Evolutionary conservation across 2,329 filamentous ascomycete species (phyloP).

Genomic region (Didymella glomerata): DNA sequence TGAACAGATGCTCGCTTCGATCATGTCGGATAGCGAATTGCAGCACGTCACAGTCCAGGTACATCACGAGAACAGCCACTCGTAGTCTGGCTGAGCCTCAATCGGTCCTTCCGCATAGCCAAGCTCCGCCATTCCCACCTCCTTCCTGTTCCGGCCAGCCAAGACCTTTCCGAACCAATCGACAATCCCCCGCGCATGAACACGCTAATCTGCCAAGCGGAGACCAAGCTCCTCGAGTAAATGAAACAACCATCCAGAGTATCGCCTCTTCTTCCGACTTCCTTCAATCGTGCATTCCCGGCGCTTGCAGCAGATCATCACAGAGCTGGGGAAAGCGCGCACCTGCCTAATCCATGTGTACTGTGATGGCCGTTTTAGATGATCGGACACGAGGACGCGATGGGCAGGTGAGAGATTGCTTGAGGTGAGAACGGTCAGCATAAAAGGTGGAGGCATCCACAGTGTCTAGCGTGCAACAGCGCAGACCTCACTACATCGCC

Average conservation of each 20-base stretch:
- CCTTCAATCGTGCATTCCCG: constrained; percentile 34
- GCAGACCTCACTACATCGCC: constrained; percentile 10
- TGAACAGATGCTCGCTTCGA: constrained; percentile 28
- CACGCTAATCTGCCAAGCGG: constrained; percentile 19
- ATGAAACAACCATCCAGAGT: constrained; percentile 41
- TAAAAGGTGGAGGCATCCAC: constrained; percentile 24
- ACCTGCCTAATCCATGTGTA: constrained; percentile 38
- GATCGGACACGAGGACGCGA: constrained; percentile 26
- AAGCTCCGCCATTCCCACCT: constrained; percentile 27
- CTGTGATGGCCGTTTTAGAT: constrained; percentile 16
- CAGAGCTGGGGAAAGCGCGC: constrained; percentile 18
- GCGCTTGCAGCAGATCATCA: constrained; percentile 27
- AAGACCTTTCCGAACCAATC: constrained; percentile 30
- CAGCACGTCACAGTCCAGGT: constrained; percentile 24
- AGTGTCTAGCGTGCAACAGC: neutral
- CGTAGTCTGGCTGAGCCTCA: constrained; percentile 18
- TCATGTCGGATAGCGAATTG: constrained; percentile 13
- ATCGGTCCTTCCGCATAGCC: constrained; percentile 26
- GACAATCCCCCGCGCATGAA: constrained; percentile 11
- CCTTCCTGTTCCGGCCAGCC: constrained; percentile 27
- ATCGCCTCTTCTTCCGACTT: constrained; percentile 18
- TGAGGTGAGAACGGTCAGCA: constrained; percentile 10
- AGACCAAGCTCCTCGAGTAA: constrained; percentile 37
- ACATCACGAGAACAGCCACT: constrained; percentile 25
- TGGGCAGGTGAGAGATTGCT: constrained; percentile 31